Evolutionary conservation across 2,329 filamentous ascomycete genomes (phyloP).

Genomic region (Aureobasidium sp.): DNA sequence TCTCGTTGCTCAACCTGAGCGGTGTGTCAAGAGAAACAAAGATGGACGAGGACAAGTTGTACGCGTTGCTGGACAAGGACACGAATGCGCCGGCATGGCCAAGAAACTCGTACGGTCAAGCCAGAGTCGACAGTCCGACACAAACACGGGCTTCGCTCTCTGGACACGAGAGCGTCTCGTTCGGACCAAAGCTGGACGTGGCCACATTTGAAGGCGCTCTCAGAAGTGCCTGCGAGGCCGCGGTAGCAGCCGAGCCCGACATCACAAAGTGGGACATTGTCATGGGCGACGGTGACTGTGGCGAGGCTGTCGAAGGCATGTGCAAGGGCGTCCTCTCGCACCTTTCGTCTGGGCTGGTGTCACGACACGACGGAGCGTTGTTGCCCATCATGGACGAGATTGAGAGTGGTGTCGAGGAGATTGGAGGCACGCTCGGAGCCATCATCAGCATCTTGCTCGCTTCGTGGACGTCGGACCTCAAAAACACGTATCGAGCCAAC

Average conservation of each 20-base stretch:
- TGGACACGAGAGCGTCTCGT: conserved; percentile 16
- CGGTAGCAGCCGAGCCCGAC: conserved; percentile 54
- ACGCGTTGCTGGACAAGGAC: conserved; percentile 43
- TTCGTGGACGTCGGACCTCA: conserved; percentile 34
- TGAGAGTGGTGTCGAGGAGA: conserved; percentile 30
- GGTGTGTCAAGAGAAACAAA: conserved; percentile 37
- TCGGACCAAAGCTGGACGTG: conserved; percentile 21
- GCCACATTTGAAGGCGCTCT: conserved; percentile 33
- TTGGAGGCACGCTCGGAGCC: conserved; percentile 33
- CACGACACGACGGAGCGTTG: conserved; percentile 22
- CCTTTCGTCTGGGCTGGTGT: conserved; percentile 18
- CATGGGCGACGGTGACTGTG: conserved; percentile 62
- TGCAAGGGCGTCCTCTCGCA: conserved; percentile 29
- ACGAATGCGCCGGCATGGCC: conserved; percentile 49
- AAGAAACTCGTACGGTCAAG: conserved; percentile 36
- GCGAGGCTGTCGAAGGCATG: conserved; percentile 44
- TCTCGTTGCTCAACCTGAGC: conserved; percentile 48
- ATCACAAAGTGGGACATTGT: conserved; percentile 57
- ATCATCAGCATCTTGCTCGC: conserved; percentile 33
- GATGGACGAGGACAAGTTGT: conserved; percentile 35
- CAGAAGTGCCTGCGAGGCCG: conserved; percentile 37
- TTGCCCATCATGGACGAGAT: conserved; percentile 31
- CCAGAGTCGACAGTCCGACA: background rate
- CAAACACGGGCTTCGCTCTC: background rate
- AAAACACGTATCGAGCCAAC: conserved; percentile 26